These are phyloP conservation scores for Alternaria ethzedia DNA, from an alignment of 2,329 filamentous ascomycete species.

Conservation along the genomic window DNA sequence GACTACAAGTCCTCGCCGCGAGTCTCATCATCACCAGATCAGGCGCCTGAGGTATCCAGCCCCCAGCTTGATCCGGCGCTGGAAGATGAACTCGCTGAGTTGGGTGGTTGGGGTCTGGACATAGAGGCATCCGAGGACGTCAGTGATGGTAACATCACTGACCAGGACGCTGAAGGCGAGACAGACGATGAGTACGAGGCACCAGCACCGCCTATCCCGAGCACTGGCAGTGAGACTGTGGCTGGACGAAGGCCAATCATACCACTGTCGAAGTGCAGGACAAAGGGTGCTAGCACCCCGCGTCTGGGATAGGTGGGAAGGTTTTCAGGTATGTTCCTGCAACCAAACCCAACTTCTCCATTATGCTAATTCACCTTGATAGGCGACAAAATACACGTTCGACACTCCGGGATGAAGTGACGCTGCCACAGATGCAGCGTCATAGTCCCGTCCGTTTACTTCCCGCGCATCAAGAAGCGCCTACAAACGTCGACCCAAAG, in stretches of 20 bases:
- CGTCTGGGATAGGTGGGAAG: not conserved
- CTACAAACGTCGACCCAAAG: conserved; percentile 23
- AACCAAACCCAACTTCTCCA: not conserved
- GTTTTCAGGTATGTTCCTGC: not conserved
- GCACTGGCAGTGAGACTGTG: not conserved
- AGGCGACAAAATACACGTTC: not conserved
- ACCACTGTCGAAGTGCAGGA: not conserved
- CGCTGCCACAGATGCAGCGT: not conserved
- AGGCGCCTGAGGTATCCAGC: conserved; percentile 1
- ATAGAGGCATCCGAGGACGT: not conserved
- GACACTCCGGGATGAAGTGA: not conserved
- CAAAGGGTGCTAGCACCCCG: not conserved
- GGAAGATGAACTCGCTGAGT: not conserved
- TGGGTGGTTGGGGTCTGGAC: not conserved
- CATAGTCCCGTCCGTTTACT: conserved; percentile 53
- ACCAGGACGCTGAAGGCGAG: not conserved
- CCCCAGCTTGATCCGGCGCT: not conserved
- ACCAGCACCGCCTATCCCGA: not conserved
- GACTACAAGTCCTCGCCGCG: not conserved
- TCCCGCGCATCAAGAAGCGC: conserved; percentile 25
- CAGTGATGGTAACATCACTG: not conserved
- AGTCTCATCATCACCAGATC: not conserved
- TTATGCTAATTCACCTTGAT: not conserved
- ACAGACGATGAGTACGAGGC: not conserved
- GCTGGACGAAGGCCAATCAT: not conserved